Percentiles rank a stretch among this genome's conserved stretches.
These are phyloP conservation scores for Zanthoxylum bungeanum DNA, from an alignment of 345 rosid genomes.

Conservation along the genomic window DNA sequence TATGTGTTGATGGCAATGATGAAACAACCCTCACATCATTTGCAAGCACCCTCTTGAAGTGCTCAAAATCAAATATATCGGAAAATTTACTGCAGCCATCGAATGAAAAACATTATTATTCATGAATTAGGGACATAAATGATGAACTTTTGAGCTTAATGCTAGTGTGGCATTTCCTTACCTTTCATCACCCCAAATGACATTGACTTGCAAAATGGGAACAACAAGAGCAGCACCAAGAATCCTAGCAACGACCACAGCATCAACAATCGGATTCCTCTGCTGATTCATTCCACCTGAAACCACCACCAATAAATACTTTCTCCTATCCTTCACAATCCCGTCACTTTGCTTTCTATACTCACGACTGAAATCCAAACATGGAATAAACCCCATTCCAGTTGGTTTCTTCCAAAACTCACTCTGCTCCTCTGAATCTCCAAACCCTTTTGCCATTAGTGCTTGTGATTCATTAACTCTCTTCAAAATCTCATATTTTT, in stretches of 20 bases:
- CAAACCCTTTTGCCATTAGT: conserved; percentile 12
- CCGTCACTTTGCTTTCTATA: conserved; percentile 48
- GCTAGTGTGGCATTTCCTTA: conserved; percentile 6
- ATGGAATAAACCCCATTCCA: conserved; percentile 82
- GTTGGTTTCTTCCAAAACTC: conserved; percentile 98
- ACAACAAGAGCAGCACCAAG: conserved; percentile 95
- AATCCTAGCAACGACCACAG: conserved; percentile 92
- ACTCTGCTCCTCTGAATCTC: conserved; percentile 18
- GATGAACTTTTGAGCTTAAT: neutral
- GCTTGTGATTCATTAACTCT: conserved; percentile 9
- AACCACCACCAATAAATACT: conserved; percentile 83
- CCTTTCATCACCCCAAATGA: conserved; percentile 99
- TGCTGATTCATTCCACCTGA: conserved; percentile 97
- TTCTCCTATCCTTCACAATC: conserved; percentile 45
- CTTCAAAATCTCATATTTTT: conserved; percentile 9
- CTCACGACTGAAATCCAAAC: conserved; percentile 51
- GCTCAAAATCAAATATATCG: conserved; percentile 89
- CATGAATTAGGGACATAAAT: neutral
- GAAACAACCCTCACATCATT: conserved; percentile 86
- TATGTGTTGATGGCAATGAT: conserved; percentile 69
- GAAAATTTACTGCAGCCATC: conserved; percentile 77
- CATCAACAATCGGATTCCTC: conserved; percentile 98
- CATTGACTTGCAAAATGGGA: conserved; percentile 91
- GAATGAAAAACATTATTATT: conserved; percentile 4
- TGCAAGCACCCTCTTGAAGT: conserved; percentile 75